phyloP scores from a whole-genome alignment of 257 asterid genomes.

The Ophiorrhiza pumila region DNA sequence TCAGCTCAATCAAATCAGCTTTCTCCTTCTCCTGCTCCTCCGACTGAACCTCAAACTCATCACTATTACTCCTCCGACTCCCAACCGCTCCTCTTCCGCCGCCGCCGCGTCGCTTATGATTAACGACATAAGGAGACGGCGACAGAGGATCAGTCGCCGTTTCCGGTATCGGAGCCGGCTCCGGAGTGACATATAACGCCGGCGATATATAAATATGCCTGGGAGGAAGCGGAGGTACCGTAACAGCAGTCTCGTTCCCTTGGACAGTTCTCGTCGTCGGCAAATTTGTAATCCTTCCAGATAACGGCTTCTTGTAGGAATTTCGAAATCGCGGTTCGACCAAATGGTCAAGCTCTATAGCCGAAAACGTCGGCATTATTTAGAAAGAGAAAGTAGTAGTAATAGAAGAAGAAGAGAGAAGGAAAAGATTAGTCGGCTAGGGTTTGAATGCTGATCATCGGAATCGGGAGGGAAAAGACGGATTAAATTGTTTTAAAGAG shows the following conservation, averaged over 20 bases:
- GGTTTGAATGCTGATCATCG: constrained; percentile 13
- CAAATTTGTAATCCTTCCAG: not conserved
- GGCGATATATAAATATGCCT: constrained; percentile 75
- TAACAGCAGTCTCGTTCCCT: not conserved
- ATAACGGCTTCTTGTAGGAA: constrained; percentile 32
- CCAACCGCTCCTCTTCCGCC: constrained; percentile 32
- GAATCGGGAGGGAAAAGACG: not conserved
- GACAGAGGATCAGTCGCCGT: constrained; percentile 36
- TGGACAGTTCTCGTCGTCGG: not conserved
- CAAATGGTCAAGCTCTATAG: constrained; percentile 46
- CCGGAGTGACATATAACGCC: constrained; percentile 70
- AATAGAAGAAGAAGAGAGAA: not conserved
- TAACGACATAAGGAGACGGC: constrained; percentile 78
- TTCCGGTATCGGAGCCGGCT: constrained; percentile 62
- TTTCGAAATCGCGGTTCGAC: constrained; percentile 50
- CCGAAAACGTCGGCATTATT: constrained; percentile 56
- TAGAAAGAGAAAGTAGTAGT: not conserved
- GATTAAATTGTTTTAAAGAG: too few relatives aligned
- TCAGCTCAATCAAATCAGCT: constrained; percentile 1
- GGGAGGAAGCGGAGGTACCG: constrained; percentile 18
- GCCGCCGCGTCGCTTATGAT: constrained; percentile 68
- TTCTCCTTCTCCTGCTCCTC: constrained; percentile 16
- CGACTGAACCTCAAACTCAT: constrained; percentile 15
- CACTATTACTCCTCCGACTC: constrained; percentile 22
- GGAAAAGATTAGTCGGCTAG: not conserved